Evolutionary conservation across 208 protist species (phyloP).

Genomic region (Leishmania tarentolae): DNA sequence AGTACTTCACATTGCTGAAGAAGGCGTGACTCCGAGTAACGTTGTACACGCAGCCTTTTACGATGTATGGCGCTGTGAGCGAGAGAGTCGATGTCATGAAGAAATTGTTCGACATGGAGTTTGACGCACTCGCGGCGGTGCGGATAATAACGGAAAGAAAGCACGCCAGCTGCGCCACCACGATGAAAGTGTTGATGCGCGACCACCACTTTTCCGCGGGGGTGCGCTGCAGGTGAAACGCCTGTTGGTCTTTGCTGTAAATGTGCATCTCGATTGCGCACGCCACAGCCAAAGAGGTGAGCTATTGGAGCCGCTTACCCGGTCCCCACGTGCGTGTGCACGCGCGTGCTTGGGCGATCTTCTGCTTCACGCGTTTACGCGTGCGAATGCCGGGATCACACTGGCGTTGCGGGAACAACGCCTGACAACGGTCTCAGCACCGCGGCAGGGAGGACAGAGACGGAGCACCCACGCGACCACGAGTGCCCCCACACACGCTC

Average conservation of each 20-base stretch:
- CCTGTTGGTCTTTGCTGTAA: conserved; percentile 83
- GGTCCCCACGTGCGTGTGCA: neutral
- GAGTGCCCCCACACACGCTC: neutral
- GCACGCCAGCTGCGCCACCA: conserved; percentile 68
- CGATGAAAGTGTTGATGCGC: conserved; percentile 55
- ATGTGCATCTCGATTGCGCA: conserved; percentile 60
- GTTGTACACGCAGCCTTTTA: conserved; percentile 34
- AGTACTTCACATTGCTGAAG: conserved; percentile 60
- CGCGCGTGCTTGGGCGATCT: neutral
- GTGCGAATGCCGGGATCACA: too few relatives aligned
- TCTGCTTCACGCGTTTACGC: too few relatives aligned
- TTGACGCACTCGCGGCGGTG: conserved; percentile 32
- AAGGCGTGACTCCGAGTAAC: conserved; percentile 44
- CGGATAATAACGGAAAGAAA: conserved; percentile 65
- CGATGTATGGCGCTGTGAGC: conserved; percentile 38
- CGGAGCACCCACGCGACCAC: neutral
- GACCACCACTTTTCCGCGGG: conserved; percentile 67
- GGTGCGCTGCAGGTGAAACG: conserved; percentile 72
- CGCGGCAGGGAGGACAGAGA: too few relatives aligned
- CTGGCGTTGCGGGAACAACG: too few relatives aligned
- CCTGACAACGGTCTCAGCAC: too few relatives aligned
- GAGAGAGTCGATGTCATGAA: conserved; percentile 46
- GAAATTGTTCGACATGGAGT: conserved; percentile 70
- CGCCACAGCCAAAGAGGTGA: too few relatives aligned
- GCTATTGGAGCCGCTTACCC: neutral